Evolutionary conservation across 163 green algal genomes (phyloP).

Genomic region (Trebouxia gelatinosa): DNA sequence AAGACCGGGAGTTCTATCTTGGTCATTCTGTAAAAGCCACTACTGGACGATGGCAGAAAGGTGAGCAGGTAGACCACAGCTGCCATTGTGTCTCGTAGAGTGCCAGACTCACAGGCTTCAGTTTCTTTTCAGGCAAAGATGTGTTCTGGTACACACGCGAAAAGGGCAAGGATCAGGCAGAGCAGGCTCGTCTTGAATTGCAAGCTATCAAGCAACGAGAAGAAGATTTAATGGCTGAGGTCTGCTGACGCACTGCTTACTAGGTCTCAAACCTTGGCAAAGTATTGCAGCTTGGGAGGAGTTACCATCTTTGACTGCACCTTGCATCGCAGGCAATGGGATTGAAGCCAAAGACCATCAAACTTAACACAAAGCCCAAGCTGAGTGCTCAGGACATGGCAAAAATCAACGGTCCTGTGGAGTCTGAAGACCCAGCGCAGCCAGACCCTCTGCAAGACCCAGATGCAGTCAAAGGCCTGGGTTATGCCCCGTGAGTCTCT

Average conservation of each 20-base stretch:
- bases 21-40: slow-evolving; percentile 76
- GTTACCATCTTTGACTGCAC: too few relatives aligned
- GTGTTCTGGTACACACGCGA: slow-evolving; percentile 79
- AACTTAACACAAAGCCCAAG: slow-evolving; percentile 31
- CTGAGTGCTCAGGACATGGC: slow-evolving; percentile 57
- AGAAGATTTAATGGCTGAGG: slow-evolving; percentile 67
- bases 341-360: slow-evolving; percentile 53
- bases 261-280: too few relatives aligned
- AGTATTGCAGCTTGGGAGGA: too few relatives aligned
- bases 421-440: slow-evolving; percentile 31
- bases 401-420: slow-evolving; percentile 42
- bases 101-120: too few relatives aligned
- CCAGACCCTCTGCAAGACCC: slow-evolving; percentile 25
- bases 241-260: neutral
- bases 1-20: slow-evolving; percentile 70
- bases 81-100: neutral
- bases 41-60: slow-evolving; percentile 49
- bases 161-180: slow-evolving; percentile 45
- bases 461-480: slow-evolving; percentile 54
- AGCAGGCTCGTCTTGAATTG: slow-evolving; percentile 48
- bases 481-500: slow-evolving; percentile 38
- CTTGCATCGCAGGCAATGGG: slow-evolving; percentile 51
- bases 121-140: slow-evolving; percentile 64
- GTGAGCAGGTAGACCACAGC: neutral
- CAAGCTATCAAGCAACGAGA: slow-evolving; percentile 61